Evolutionary conservation across 306 rosid genomes (phyloP), one percentile per base, ranked within the genome.

Genomic region (Corylus avellana): DNA sequence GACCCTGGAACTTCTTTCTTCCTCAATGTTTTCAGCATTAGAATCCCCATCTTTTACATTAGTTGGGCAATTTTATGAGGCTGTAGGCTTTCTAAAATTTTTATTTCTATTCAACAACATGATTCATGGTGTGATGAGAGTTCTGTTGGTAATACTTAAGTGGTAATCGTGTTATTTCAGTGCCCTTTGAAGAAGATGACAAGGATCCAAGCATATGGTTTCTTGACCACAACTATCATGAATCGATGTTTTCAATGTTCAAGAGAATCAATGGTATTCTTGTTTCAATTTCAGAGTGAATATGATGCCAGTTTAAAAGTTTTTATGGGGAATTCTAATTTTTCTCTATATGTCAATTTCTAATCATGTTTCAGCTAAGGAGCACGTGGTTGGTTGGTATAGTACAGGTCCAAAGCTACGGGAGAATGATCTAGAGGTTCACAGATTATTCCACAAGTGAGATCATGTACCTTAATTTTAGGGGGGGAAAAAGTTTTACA

Each of bases 181-280:
- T 94, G 83, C 97, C 98, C 29, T 94, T 94, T 73, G 98, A 94
- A 85, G 98, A 94, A 85, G 98, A 94, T 46, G 97, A 94, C 12
- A 92, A 86, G 87, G 97, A 92, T 79, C 93, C 96, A 1, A 90
- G 94, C 84, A 94, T 94, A 72, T 94, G 98, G 97, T 94, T 92
- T 86, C 94, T 92, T 66, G 98, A 94, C 75, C 98, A 92, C 86
- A 92, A 94, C 77, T 94, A 94, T 79, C 97, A 94, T 1, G 98
- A 94, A 59, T 79, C 96, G 0, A 92, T 94, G 97, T 92, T 88
- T 80, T 94, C 98, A 12, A 94, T 94, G 98, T 94, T 94, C 84
- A 94, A 94, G 89, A 92, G 98, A 80, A 94, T 94, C 69, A 94
- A 94, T 75, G 98, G 98, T 94, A 87, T 51, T 27, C 49, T 1